Conservation (phyloP, 306 rosid species). For the Nissolia schottii region DNA sequence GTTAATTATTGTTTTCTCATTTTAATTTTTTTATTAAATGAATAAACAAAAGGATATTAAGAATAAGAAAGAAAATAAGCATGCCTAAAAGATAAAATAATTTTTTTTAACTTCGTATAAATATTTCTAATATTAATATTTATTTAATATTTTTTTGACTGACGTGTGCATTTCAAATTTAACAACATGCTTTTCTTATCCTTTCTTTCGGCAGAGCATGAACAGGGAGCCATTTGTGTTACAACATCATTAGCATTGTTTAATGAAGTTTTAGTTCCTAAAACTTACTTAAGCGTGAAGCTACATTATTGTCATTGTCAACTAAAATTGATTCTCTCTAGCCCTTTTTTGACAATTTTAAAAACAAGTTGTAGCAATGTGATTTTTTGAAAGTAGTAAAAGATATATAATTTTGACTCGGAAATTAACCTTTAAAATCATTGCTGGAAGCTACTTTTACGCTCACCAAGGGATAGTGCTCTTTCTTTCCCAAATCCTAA, state of each 20-base stretch:
- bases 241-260: neutral
- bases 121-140: too few species aligned
- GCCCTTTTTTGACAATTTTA: neutral
- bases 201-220: neutral
- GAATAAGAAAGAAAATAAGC: too few species aligned
- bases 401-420: neutral
- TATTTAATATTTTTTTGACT: too few species aligned
- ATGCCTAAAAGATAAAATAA: too few species aligned
- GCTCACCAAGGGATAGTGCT: conserved; percentile 11
- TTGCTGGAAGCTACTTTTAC: neutral
- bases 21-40: too few species aligned
- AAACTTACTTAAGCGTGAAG: conserved; percentile 23
- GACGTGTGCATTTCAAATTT: too few species aligned
- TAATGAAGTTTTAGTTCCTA: neutral
- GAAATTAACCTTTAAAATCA: neutral
- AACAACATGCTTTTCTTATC: neutral
- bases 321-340: neutral
- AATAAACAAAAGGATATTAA: too few species aligned
- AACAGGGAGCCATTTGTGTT: neutral
- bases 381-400: conserved; percentile 11
- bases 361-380: neutral
- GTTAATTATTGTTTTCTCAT: too few species aligned
- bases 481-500: neutral
- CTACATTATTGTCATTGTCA: conserved; percentile 12
- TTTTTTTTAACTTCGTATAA: too few species aligned